These are phyloP conservation scores for Coffea canephora DNA, from an alignment of 257 asterid species.

Conservation along the genomic window DNA sequence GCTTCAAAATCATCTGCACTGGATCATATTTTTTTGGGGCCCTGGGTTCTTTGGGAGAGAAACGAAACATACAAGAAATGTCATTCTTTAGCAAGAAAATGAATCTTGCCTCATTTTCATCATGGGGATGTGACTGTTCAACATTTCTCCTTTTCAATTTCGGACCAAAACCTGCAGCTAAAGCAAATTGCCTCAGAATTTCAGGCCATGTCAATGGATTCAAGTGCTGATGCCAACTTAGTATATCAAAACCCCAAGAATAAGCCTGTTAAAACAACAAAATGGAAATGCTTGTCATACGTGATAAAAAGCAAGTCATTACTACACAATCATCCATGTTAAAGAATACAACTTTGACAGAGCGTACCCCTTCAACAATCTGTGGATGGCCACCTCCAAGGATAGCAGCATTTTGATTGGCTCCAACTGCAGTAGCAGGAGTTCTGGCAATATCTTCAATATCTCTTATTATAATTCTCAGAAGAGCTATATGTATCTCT, in stretches of 20 bases:
- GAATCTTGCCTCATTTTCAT: conserved; percentile 63
- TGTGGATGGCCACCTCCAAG: conserved; percentile 81
- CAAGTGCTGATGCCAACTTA: conserved; percentile 73
- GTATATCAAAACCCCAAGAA: conserved; percentile 89
- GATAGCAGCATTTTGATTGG: conserved; percentile 52
- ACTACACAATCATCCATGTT: conserved; percentile 12
- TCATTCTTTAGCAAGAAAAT: conserved; percentile 4
- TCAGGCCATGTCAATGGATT: conserved; percentile 94
- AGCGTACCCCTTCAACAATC: conserved; percentile 80
- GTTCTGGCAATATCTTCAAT: conserved; percentile 81
- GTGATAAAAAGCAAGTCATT: conserved; percentile 9
- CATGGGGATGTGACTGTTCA: conserved; percentile 36
- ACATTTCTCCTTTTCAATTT: conserved; percentile 51
- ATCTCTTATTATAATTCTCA: conserved; percentile 69
- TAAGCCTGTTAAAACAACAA: conserved; percentile 60
- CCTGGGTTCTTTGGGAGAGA: not conserved
- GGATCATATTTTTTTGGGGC: not conserved
- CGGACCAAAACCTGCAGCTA: conserved; percentile 92
- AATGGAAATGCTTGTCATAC: conserved; percentile 18
- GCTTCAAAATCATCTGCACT: not conserved
- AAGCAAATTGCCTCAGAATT: conserved; percentile 83
- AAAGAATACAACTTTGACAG: conserved; percentile 1
- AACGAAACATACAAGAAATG: not conserved
- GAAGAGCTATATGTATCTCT: conserved; percentile 79
- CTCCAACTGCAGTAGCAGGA: conserved; percentile 38